Conservation (phyloP, 2,329 filamentous ascomycete species). For the Aspergillus ustus region DNA sequence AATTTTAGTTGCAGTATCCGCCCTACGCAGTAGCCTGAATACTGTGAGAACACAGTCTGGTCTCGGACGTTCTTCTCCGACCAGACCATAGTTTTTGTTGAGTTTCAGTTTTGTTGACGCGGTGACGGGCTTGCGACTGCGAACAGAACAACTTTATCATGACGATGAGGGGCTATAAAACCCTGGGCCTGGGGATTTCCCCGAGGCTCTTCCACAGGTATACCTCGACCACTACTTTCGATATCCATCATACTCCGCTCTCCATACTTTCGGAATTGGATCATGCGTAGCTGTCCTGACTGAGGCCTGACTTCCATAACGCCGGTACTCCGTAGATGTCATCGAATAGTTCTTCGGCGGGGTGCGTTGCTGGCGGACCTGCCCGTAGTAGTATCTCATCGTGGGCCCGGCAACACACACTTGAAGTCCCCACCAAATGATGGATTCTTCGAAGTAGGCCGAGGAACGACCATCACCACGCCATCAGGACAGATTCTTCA, state of each 20-base stretch:
- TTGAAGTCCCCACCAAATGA: slow-evolving; percentile 14
- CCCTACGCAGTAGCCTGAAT: slow-evolving; percentile 34
- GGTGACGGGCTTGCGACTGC: not conserved
- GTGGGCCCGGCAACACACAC: slow-evolving; percentile 2
- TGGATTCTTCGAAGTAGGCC: slow-evolving; percentile 19
- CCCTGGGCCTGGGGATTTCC: not conserved
- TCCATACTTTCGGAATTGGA: not conserved
- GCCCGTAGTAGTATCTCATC: slow-evolving; percentile 6
- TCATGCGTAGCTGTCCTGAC: not conserved
- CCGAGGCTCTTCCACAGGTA: not conserved
- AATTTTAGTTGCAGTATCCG: slow-evolving; percentile 30
- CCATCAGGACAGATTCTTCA: slow-evolving; percentile 15
- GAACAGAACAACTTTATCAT: not conserved
- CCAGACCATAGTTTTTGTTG: slow-evolving; percentile 19
- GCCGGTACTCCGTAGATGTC: not conserved
- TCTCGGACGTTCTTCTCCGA: slow-evolving; percentile 3
- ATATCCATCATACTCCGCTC: not conserved
- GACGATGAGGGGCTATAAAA: not conserved
- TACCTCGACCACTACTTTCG: not conserved
- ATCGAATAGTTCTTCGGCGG: slow-evolving; percentile 4
- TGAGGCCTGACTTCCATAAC: not conserved
- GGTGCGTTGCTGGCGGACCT: not conserved
- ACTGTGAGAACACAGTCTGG: slow-evolving; percentile 20
- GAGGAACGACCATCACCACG: slow-evolving; percentile 15
- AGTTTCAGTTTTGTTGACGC: slow-evolving; percentile 16